phyloP scores from a whole-genome alignment of 1,284 basidiomycete species.

The Trametes pubescens region DNA sequence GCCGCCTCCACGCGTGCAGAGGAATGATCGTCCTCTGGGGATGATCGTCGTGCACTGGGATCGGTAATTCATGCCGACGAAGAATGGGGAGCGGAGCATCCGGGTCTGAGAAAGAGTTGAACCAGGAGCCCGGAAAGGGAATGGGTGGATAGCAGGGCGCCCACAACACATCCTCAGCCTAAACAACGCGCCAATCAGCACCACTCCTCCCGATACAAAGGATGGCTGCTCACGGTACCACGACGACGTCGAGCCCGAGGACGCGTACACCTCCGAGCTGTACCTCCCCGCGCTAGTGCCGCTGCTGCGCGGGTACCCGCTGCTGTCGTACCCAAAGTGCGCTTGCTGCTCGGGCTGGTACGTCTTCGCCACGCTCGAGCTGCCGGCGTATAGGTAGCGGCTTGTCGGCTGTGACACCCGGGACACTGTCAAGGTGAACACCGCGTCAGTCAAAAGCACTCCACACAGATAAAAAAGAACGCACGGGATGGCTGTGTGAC shows the following conservation, averaged over 20 bases:
- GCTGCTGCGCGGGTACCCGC: slow-evolving; percentile 12
- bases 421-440: slow-evolving; percentile 18
- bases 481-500: slow-evolving; percentile 26
- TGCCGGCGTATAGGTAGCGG: slow-evolving; percentile 22
- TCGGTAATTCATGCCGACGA: too few relatives aligned
- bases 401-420: slow-evolving; percentile 29
- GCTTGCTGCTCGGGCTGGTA: slow-evolving; percentile 9
- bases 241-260: slow-evolving; percentile 9
- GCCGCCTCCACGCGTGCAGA: too few relatives aligned
- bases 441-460: not conserved
- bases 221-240: slow-evolving; percentile 19
- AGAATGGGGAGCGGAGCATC: too few relatives aligned
- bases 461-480: not conserved
- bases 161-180: not conserved
- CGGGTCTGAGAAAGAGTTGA: too few relatives aligned
- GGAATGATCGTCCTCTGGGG: too few relatives aligned
- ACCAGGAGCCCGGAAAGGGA: too few relatives aligned
- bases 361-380: slow-evolving; percentile 13
- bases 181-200: not conserved
- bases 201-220: not conserved
- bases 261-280: slow-evolving; percentile 22
- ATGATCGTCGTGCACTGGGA: too few relatives aligned
- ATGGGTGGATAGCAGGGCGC: not conserved
- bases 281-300: slow-evolving; percentile 16
- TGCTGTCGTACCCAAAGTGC: slow-evolving; percentile 23